A percentile compares a stretch with the other conserved stretches of the same genome.
Conservation (phyloP, 2,329 filamentous ascomycete genomes). For the Phoma sp. region DNA sequence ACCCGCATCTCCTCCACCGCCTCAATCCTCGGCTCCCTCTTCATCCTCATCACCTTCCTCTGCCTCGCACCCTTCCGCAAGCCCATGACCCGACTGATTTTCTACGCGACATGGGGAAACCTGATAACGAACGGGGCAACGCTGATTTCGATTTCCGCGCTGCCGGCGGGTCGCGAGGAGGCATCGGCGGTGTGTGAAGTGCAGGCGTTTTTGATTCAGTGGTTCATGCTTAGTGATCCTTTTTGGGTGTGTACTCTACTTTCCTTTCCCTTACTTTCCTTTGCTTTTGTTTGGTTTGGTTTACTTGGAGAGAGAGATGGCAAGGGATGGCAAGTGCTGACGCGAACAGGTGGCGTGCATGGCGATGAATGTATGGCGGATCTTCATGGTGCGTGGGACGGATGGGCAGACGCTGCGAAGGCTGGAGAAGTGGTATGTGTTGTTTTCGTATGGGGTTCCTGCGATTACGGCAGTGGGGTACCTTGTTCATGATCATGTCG, state of each 20-base stretch:
- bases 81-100: constrained; percentile 85
- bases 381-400: constrained; percentile 76
- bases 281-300: no score
- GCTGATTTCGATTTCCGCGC: constrained; percentile 71
- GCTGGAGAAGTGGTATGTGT: constrained; percentile 75
- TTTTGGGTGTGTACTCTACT: constrained; percentile 67
- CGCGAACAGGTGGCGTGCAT: constrained; percentile 73
- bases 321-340: no score
- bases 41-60: constrained; percentile 76
- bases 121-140: constrained; percentile 79
- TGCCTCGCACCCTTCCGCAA: constrained; percentile 76
- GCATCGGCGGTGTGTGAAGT: constrained; percentile 71
- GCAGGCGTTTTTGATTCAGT: constrained; percentile 82
- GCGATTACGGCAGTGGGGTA: constrained; percentile 73
- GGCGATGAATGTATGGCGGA: constrained; percentile 84
- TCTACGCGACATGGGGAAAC: constrained; percentile 85
- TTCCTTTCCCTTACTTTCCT: no score
- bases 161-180: constrained; percentile 47
- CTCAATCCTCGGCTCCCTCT: constrained; percentile 73
- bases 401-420: constrained; percentile 68
- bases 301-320: no score
- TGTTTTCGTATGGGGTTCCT: constrained; percentile 76
- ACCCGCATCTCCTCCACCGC: constrained; percentile 74
- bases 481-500: constrained; percentile 66
- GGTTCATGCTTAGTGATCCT: constrained; percentile 58